Base-by-base conservation (phyloP, 2,329 filamentous ascomycete species). In the Chalaropsis thielavioides region DNA sequence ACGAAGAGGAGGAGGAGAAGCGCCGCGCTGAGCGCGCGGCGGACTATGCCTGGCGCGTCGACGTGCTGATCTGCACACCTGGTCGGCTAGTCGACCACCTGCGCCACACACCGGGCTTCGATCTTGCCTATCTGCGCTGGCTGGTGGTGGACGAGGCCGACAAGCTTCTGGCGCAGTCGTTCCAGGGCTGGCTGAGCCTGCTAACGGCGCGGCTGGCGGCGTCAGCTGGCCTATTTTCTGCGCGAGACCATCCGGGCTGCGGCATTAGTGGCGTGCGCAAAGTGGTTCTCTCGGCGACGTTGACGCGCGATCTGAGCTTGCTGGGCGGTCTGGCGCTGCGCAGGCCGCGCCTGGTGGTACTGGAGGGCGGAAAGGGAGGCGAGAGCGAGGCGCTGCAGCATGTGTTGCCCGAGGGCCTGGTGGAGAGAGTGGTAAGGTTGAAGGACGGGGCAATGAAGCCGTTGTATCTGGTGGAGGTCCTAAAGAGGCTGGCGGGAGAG, bases 121-220 rank as follows among this genome's bases (percentile, higher is more conserved):
- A 80, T 0, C 78, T 97, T 24, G 83, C 88, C 65, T 81, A 88
- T 72, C 79, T 96, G 3, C 83, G 89, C 67, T 97, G 92, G 91
- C 79, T 97, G 0, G 83, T 96, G 2, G 88, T 96, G 58, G 92
- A 97, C 71, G 92, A 97, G 75, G 94, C 92, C 11, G 92, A 97
- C 74, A 90, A 94, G 72, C 78, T 97, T 13, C 81, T 97, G 5
- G 88, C 92, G 54, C 90, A 97, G 73, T 92, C 88, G 71, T 96
- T 94, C 74, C 92, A 96, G 72, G 88, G 92, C 71, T 96, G 92
- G 92, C 79, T 95, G 2, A 83, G 85, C 49, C 76, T 86, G 0
- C 83, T 94, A 6, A 86, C 90, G 71, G 82, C 85, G 17, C 78
- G 79, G 44, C 74, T 73, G 1, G 73, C 73, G 1, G 77, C 78